These are phyloP conservation scores for Punica granatum DNA, from an alignment of 345 rosid genomes.

Conservation along the genomic window DNA sequence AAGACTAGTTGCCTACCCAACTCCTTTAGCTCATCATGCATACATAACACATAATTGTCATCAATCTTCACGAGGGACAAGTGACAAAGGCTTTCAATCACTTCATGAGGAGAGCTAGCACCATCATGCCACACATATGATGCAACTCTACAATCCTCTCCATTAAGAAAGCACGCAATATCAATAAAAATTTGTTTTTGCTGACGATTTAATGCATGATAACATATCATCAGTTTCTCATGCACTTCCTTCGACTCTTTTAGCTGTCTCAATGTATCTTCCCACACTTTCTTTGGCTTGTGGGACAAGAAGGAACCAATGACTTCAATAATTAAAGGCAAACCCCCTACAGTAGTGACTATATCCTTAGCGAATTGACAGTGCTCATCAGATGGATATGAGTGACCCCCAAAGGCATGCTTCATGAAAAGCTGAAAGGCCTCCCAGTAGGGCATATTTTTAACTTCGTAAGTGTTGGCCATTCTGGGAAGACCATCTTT, in stretches of 20 bases:
- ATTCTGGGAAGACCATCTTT: neutral
- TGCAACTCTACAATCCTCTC: neutral
- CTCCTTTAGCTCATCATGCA: conserved; percentile 9
- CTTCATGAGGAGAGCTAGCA: neutral
- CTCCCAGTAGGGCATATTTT: neutral
- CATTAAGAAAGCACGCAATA: neutral
- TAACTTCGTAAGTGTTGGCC: neutral
- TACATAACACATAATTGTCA: neutral
- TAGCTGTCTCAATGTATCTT: neutral
- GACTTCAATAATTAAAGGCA: conserved; percentile 7
- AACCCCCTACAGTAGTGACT: neutral
- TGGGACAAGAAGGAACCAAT: neutral
- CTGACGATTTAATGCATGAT: neutral
- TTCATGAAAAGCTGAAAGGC: neutral
- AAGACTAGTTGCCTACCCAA: conserved; percentile 4
- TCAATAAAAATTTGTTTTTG: conserved; percentile 6
- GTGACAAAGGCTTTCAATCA: neutral
- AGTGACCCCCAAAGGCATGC: neutral
- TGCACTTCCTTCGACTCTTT: neutral
- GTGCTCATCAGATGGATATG: too few species aligned
- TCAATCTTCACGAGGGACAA: conserved; percentile 10
- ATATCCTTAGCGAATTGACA: neutral
- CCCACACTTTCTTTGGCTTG: neutral
- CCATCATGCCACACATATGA: conserved; percentile 1
- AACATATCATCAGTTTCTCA: conserved; percentile 6